Conservation (phyloP, 352 stramenopile species). For the Globisporangium mamillatum region DNA sequence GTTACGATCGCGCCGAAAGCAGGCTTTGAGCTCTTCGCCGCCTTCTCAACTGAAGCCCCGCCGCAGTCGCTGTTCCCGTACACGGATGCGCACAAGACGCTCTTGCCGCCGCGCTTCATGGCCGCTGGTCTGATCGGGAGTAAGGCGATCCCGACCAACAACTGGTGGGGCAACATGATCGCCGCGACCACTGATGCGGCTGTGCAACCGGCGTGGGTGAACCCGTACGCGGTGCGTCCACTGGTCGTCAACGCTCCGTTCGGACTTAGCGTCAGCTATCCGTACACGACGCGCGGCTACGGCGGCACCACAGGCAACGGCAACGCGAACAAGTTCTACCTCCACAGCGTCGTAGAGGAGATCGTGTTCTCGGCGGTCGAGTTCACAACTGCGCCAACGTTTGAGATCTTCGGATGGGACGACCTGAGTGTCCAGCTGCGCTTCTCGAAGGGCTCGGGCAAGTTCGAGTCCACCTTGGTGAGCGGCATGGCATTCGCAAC, state of each 20-base stretch:
- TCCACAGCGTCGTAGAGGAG: conserved; percentile 42
- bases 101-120: conserved; percentile 56
- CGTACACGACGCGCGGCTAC: conserved; percentile 47
- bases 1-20: conserved; percentile 23
- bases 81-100: conserved; percentile 23
- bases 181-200: conserved; percentile 22
- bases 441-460: conserved; percentile 32
- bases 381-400: conserved; percentile 30
- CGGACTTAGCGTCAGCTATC: conserved; percentile 56
- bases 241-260: conserved; percentile 33
- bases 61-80: conserved; percentile 21
- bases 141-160: conserved; percentile 59
- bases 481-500: conserved; percentile 71
- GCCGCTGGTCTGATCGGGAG: conserved; percentile 37
- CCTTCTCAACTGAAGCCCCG: conserved; percentile 29
- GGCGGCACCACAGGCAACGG: conserved; percentile 44
- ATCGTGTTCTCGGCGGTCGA: conserved; percentile 51
- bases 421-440: conserved; percentile 54
- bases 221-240: conserved; percentile 57
- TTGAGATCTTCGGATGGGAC: conserved; percentile 48
- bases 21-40: conserved; percentile 28
- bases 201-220: conserved; percentile 58
- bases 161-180: conserved; percentile 80
- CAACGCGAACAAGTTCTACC: conserved; percentile 48
- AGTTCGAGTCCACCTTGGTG: conserved; percentile 45